Percentiles rank a stretch among this genome's conserved stretches.
Conservation (phyloP, 106 monocot species). For the Dendrobium catenatum region DNA sequence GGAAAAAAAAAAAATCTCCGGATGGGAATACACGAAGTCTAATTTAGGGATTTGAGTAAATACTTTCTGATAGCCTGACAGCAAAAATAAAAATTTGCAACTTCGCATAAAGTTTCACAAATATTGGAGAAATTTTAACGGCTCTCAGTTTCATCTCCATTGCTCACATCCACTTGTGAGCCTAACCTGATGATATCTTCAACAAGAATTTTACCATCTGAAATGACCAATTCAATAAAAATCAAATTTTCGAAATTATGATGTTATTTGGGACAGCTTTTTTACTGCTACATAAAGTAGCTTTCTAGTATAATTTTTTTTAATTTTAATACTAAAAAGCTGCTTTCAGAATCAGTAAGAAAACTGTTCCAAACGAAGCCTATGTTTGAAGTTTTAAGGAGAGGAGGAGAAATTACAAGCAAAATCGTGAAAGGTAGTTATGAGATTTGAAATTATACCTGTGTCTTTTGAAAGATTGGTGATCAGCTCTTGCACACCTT, state of each 20-base stretch:
- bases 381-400: background rate
- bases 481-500: constrained; percentile 81
- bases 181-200: constrained; percentile 85
- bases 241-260: too few species aligned
- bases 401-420: background rate
- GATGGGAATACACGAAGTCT: too few species aligned
- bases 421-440: background rate
- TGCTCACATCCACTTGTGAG: constrained; percentile 31
- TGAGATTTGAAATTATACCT: constrained; percentile 28
- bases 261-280: too few species aligned
- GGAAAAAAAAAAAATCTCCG: background rate
- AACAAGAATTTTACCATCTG: constrained; percentile 96
- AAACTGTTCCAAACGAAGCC: too few species aligned
- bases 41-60: too few species aligned
- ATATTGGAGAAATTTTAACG: background rate
- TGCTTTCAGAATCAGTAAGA: too few species aligned
- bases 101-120: background rate
- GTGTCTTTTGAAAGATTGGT: constrained; percentile 82
- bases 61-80: background rate
- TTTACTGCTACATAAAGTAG: too few species aligned
- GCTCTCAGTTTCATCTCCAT: constrained; percentile 20
- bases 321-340: too few species aligned
- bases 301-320: too few species aligned
- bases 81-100: background rate
- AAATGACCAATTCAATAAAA: background rate